Evolutionary conservation across 176 grass and related monocot species (phyloP).

Genomic region (maize (Zea mays)): DNA sequence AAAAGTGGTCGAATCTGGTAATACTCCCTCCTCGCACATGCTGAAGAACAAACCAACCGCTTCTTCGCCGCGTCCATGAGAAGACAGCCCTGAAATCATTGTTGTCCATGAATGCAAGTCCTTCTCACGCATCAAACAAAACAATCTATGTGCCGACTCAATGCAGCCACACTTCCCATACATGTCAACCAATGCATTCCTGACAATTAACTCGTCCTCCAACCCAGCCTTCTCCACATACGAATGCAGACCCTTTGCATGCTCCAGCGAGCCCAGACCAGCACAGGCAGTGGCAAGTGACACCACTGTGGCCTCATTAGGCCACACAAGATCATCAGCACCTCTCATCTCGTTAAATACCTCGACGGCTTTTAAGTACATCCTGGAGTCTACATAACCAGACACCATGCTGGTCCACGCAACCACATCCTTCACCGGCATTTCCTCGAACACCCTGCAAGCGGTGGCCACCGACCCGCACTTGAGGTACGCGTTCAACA

Average conservation of each 20-base stretch:
- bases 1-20: conserved; percentile 63
- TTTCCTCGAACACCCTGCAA: conserved; percentile 48
- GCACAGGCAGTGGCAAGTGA: conserved; percentile 48
- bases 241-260: conserved; percentile 50
- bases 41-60: conserved; percentile 39
- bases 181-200: conserved; percentile 54
- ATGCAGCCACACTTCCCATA: conserved; percentile 69
- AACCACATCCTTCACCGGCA: conserved; percentile 41
- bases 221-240: conserved; percentile 55
- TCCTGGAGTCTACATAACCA: conserved; percentile 10
- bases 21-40: conserved; percentile 37
- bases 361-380: conserved; percentile 30
- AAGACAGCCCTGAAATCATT: conserved; percentile 61
- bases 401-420: conserved; percentile 58
- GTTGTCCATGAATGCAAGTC: conserved; percentile 70
- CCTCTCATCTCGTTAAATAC: conserved; percentile 48
- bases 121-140: conserved; percentile 48
- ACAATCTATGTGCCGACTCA: conserved; percentile 40
- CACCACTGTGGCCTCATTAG: conserved; percentile 48
- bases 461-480: conserved; percentile 1
- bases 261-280: conserved; percentile 46
- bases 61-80: conserved; percentile 54
- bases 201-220: conserved; percentile 49
- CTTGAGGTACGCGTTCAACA: conserved; percentile 29
- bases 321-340: neutral